Conservation (phyloP, 2,329 filamentous ascomycete species). For the Xylaria digitata region DNA sequence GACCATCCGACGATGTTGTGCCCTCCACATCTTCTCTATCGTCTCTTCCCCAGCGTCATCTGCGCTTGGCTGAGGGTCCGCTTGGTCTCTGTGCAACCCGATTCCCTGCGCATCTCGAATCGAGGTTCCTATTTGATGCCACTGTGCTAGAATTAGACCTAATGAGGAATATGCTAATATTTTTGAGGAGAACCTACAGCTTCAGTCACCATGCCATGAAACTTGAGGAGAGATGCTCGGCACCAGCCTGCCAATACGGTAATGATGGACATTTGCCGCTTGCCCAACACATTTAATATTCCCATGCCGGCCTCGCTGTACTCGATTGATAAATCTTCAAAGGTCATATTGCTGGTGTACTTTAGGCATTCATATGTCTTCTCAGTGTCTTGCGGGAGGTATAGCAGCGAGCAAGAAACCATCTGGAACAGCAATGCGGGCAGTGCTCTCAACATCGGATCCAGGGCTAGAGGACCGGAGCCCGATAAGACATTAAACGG, state of each 20-base stretch:
- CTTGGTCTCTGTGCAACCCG: conserved; percentile 65
- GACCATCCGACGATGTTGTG: conserved; percentile 65
- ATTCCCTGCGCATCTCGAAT: conserved; percentile 73
- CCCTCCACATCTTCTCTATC: conserved; percentile 68
- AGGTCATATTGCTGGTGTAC: conserved; percentile 68
- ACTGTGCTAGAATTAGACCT: conserved; percentile 52
- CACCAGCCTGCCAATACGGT: conserved; percentile 69
- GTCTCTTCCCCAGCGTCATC: conserved; percentile 59
- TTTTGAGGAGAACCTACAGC: conserved; percentile 54
- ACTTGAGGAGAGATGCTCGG: conserved; percentile 68
- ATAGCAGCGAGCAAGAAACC: conserved; percentile 65
- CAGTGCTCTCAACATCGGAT: conserved; percentile 65
- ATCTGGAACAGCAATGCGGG: conserved; percentile 71
- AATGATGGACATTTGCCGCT: conserved; percentile 65
- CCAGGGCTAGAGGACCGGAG: conserved; percentile 62
- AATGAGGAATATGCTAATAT: not conserved
- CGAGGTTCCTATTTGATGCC: conserved; percentile 66
- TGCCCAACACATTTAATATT: conserved; percentile 66
- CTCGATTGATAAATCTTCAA: conserved; percentile 69
- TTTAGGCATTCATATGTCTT: conserved; percentile 66
- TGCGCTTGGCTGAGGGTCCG: conserved; percentile 62
- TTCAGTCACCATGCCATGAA: conserved; percentile 68
- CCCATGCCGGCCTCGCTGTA: conserved; percentile 69
- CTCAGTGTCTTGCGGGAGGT: conserved; percentile 61
- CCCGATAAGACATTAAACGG: conserved; percentile 63